Conservation (phyloP, 129 eudicot species). For the Helianthus tuberosus region DNA sequence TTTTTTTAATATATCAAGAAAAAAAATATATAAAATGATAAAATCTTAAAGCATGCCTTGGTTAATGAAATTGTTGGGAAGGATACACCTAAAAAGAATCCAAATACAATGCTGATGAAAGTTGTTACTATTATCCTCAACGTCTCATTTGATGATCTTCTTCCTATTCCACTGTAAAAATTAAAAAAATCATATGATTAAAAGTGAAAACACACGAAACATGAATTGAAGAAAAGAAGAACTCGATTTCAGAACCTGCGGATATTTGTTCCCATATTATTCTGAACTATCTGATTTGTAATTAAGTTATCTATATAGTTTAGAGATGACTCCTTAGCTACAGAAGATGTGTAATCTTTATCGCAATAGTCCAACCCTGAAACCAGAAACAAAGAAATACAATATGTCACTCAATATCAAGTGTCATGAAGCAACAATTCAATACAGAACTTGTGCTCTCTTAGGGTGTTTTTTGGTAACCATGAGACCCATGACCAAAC, state of each 20-base stretch:
- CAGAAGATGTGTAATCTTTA: not conserved
- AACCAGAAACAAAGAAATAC: conserved; percentile 15
- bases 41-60: conserved; percentile 44
- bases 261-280: conserved; percentile 40
- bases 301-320: conserved; percentile 6
- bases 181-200: not conserved
- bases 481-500: no score
- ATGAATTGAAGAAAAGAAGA: conserved; percentile 8
- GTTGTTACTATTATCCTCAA: conserved; percentile 80
- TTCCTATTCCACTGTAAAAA: conserved; percentile 43
- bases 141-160: conserved; percentile 64
- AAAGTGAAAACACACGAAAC: not conserved
- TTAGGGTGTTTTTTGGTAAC: no score
- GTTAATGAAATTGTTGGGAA: conserved; percentile 62
- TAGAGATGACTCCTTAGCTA: conserved; percentile 6
- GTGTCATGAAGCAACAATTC: not conserved
- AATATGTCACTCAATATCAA: not conserved
- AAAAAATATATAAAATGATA: conserved; percentile 4
- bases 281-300: conserved; percentile 14
- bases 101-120: conserved; percentile 67
- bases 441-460: not conserved
- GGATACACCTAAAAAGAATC: conserved; percentile 74
- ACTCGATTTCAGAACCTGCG: conserved; percentile 47
- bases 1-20: conserved; percentile 2
- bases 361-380: conserved; percentile 25